Evolutionary conservation across 768 basidiomycete species (phyloP), one percentile per base, ranked within the genome.

Genomic region (Trametes gibbosa): DNA sequence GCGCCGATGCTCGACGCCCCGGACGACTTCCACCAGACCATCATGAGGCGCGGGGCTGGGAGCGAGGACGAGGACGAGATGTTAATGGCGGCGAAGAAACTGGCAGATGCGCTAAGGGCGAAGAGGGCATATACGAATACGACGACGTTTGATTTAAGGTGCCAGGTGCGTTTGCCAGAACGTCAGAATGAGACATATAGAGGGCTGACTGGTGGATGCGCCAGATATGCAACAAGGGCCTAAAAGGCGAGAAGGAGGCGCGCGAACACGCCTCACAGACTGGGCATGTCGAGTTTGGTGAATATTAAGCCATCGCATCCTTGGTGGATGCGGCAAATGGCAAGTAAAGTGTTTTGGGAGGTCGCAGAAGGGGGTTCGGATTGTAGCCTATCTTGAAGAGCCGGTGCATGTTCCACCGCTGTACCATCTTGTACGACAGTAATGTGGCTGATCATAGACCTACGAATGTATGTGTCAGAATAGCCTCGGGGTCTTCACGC

Each of bases 191-290:
- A 14, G 29, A 49, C 6, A 14, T 42, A 23, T 58, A 50, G 32
- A 46, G 50, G 24, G 53, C 47, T 62, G 54, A 52, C 55, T 5
- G 41, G 56, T 21, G 50, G 47, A 41, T 56, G 56, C 53, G 50
- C n/a, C 45, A 93, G 85, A 77, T 88, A 50, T 98, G 95, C 67
- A 84, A 88, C 17, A 78, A 85, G 66, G 94, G 92, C 0, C 74
- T 98, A 63, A 95, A 89, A 65, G 96, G 96, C 34, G 95, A 98
- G 77, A 98, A 95, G 68, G 95, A 86, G 60, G 96, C 96, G 1
- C 83, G 91, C 35, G 81, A 82, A 47, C 96, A 98, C 70, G 96
- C 96, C 5, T 82, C 82, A 66, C 77, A 84, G 72, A 97, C 94
- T 0, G 93, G 95, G 0, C 95, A 97, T 73, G 81, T 82, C 19